Conservation (phyloP, 169 alveolate species). For the Plasmodium vivax region DNA sequence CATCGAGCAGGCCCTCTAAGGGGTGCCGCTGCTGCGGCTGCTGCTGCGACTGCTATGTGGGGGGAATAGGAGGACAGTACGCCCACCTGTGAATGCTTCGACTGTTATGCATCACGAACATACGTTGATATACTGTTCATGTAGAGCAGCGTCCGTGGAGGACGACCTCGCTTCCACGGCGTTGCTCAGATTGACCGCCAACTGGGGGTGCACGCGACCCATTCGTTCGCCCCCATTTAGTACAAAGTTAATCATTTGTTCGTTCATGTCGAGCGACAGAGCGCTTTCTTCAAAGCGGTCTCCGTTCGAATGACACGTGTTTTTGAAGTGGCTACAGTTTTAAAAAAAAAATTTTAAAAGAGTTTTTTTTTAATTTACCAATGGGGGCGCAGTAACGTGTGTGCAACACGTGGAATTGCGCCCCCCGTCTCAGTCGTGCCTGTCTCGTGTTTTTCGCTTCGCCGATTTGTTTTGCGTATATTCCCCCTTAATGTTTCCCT, state of each 20-base stretch:
- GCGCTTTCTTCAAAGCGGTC: not conserved
- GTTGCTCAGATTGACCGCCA: not conserved
- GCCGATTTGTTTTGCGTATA: not conserved
- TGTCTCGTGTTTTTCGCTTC: not conserved
- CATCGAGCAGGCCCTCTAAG: slow-evolving; percentile 31
- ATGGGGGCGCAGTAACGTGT: not conserved
- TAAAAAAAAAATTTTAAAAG: not conserved
- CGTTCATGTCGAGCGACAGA: not conserved
- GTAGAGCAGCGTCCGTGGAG: not conserved
- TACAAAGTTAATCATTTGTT: slow-evolving; percentile 1
- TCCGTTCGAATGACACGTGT: not conserved
- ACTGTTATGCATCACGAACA: not conserved
- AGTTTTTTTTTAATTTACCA: not conserved
- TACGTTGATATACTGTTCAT: not conserved
- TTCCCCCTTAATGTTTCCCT: no score
- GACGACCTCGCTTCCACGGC: not conserved
- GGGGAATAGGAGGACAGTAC: not conserved
- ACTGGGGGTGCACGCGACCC: not conserved
- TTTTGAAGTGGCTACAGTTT: not conserved
- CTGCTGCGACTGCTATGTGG: no score
- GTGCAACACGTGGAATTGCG: not conserved
- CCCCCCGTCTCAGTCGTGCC: not conserved
- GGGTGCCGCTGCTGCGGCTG: no score
- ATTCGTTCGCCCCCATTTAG: not conserved
- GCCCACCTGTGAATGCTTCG: not conserved